Conservation (phyloP, 306 rosid species). For the Purshia tridentata region DNA sequence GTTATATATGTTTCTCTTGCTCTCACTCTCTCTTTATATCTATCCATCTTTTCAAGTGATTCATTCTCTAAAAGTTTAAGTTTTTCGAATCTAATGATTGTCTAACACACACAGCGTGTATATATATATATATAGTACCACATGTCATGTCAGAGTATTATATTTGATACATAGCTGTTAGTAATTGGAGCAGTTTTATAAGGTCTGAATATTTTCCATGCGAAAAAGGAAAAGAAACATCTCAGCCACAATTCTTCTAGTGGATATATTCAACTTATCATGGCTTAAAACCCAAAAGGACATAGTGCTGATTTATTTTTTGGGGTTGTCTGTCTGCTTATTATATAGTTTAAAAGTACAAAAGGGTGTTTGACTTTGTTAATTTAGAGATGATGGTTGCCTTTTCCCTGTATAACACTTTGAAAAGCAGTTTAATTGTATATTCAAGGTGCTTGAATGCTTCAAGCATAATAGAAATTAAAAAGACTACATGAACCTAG, state of each 20-base stretch:
- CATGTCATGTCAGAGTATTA: background rate
- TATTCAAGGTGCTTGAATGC: slow-evolving; percentile 20
- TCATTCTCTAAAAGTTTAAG: too few species aligned
- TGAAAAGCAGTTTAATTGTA: background rate
- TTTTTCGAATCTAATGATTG: too few species aligned
- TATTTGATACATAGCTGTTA: background rate
- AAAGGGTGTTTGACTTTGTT: slow-evolving; percentile 11
- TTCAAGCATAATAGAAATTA: slow-evolving; percentile 6
- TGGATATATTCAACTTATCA: background rate
- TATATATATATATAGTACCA: background rate
- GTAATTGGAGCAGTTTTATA: background rate
- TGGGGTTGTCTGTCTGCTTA: background rate
- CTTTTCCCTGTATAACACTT: slow-evolving; percentile 18
- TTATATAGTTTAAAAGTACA: slow-evolving; percentile 7
- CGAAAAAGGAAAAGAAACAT: background rate
- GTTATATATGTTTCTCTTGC: too few species aligned
- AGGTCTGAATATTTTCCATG: background rate
- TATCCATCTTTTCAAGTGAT: too few species aligned
- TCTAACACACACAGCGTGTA: background rate
- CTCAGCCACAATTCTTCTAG: slow-evolving; percentile 2
- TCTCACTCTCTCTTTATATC: too few species aligned
- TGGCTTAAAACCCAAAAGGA: background rate
- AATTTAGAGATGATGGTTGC: background rate
- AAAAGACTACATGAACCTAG: background rate
- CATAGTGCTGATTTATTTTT: background rate